These are phyloP conservation scores for Myxozyma melibiosi DNA, from an alignment of 805 yeast species.

Conservation along the genomic window DNA sequence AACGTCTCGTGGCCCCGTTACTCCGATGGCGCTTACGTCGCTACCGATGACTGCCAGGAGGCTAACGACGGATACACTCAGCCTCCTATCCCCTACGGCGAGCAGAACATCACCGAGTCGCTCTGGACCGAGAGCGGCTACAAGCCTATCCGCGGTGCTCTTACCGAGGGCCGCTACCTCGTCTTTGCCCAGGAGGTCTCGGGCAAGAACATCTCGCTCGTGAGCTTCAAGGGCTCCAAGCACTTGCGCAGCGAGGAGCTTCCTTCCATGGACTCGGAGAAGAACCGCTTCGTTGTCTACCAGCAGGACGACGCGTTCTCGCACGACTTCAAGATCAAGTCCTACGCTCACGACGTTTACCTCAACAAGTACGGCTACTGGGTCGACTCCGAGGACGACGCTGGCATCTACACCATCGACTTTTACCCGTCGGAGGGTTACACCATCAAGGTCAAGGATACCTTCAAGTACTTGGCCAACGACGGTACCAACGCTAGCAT, in stretches of 20 bases:
- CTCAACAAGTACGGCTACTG: slow-evolving; percentile 4
- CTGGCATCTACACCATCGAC: slow-evolving; percentile 15
- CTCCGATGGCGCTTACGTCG: slow-evolving; percentile 11
- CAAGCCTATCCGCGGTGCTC: slow-evolving; percentile 35
- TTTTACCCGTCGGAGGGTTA: slow-evolving; percentile 19
- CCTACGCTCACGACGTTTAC: slow-evolving; percentile 7
- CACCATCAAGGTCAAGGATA: slow-evolving; percentile 14
- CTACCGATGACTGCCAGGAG: slow-evolving; percentile 14
- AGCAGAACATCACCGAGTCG: slow-evolving; percentile 28
- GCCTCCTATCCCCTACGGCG: slow-evolving; percentile 36
- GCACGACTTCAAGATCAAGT: slow-evolving; percentile 19
- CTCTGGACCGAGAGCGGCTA: slow-evolving; percentile 35
- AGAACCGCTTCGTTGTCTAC: slow-evolving; percentile 16
- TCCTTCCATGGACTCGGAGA: not conserved
- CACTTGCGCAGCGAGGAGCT: not conserved
- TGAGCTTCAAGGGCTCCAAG: not conserved
- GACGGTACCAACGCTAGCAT: too few species aligned
- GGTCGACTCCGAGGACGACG: not conserved
- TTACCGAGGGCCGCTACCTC: slow-evolving; percentile 37
- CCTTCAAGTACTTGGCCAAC: too few species aligned
- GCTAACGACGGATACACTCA: slow-evolving; percentile 9
- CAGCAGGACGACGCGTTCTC: slow-evolving; percentile 31
- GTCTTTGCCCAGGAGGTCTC: slow-evolving; percentile 18
- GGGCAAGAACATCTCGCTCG: not conserved
- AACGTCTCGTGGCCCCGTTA: slow-evolving; percentile 23